phyloP scores from a whole-genome alignment of 1,284 basidiomycete genomes.

The Heterobasidion occidentale region DNA sequence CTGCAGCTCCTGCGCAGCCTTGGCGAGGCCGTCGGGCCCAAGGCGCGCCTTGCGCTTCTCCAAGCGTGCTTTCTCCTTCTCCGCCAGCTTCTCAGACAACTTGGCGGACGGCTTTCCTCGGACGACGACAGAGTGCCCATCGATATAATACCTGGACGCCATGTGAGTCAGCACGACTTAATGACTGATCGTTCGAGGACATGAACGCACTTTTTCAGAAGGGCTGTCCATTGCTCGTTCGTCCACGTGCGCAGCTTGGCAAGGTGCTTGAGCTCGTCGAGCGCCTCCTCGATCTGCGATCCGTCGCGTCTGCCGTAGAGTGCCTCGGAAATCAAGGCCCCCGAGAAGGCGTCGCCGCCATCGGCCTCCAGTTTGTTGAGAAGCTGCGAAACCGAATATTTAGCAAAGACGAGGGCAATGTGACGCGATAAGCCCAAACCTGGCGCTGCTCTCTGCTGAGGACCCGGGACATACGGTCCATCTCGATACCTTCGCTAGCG shows the following conservation, averaged over 20 bases:
- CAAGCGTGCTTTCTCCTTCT: constrained; percentile 76
- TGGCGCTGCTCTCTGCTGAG: constrained; percentile 87
- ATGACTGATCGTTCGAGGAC: neutral
- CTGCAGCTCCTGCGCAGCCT: constrained; percentile 65
- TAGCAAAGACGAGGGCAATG: neutral
- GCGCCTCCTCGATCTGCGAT: constrained; percentile 63
- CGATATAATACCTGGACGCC: constrained; percentile 64
- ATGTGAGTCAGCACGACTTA: constrained; percentile 2
- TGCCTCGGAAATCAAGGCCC: constrained; percentile 78
- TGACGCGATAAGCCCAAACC: constrained; percentile 25
- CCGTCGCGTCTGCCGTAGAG: constrained; percentile 85
- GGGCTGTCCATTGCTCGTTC: constrained; percentile 67
- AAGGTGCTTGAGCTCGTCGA: constrained; percentile 80
- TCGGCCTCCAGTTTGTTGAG: constrained; percentile 69
- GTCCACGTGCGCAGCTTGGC: constrained; percentile 65
- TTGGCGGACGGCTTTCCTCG: constrained; percentile 84
- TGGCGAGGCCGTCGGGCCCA: constrained; percentile 77
- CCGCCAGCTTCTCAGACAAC: constrained; percentile 79
- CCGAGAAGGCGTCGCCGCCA: constrained; percentile 71
- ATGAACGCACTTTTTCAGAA: constrained; percentile 68
- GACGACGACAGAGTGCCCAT: constrained; percentile 65
- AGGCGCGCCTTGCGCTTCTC: constrained; percentile 63
- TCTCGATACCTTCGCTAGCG: constrained; percentile 76
- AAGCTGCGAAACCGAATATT: constrained; percentile 32
- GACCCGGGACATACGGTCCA: constrained; percentile 86